A percentile compares a stretch with the other conserved stretches of the same genome.
phyloP scores from a whole-genome alignment of 2,329 filamentous ascomycete genomes.

The Myriangium duriaei region DNA sequence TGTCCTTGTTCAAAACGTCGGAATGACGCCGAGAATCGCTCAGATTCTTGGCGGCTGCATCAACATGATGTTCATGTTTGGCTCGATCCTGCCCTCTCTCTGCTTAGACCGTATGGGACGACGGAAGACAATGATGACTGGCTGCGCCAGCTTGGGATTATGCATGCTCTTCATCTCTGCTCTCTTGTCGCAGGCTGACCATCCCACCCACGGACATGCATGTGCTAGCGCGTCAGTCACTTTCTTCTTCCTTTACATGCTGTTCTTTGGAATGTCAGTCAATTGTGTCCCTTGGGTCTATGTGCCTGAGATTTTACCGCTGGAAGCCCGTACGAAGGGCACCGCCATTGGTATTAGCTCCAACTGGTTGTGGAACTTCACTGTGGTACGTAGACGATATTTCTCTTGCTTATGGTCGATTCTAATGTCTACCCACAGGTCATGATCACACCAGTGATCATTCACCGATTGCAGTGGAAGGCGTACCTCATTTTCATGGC shows the following conservation, averaged over 20 bases:
- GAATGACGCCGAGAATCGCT: slow-evolving; percentile 28
- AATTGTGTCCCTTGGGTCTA: slow-evolving; percentile 17
- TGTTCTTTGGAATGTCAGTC: slow-evolving; percentile 16
- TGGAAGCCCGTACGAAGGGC: slow-evolving; percentile 35
- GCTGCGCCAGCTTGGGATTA: slow-evolving; percentile 16
- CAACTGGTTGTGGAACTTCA: slow-evolving; percentile 39
- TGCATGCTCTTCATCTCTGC: slow-evolving; percentile 26
- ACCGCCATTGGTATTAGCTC: slow-evolving; percentile 34
- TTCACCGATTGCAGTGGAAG: slow-evolving; percentile 35
- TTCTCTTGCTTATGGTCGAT: too few relatives aligned
- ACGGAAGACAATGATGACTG: slow-evolving; percentile 17
- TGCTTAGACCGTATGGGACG: slow-evolving; percentile 28
- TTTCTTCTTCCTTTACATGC: slow-evolving; percentile 31
- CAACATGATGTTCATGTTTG: slow-evolving; percentile 23
- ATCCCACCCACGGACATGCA: slow-evolving; percentile 22
- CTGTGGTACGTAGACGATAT: neutral
- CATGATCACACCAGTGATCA: slow-evolving; percentile 30
- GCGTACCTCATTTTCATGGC: slow-evolving; percentile 38
- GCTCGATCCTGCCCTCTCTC: slow-evolving; percentile 31
- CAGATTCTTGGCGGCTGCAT: slow-evolving; percentile 34
- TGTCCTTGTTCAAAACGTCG: slow-evolving; percentile 33
- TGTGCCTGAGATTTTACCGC: slow-evolving; percentile 34
- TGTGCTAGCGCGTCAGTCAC: slow-evolving; percentile 33
- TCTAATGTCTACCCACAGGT: slow-evolving; percentile 8
- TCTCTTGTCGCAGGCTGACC: slow-evolving; percentile 29